phyloP scores from a whole-genome alignment of 345 rosid species.

The sweet orange (Citrus sinensis) region DVS_A1.0 CM039166.1:21434001-21434500 shows the following conservation, averaged over 20 bases:
- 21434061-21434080: constrained; percentile 63
- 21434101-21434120: constrained; percentile 87
- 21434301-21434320: background rate
- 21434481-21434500: background rate
- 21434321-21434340: background rate
- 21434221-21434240: background rate
- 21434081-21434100: constrained; percentile 65
- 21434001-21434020: constrained; percentile 72
- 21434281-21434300: background rate
- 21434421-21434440: background rate
- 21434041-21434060: constrained; percentile 51
- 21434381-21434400: background rate
- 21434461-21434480: background rate
- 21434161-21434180: background rate
- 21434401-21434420: background rate
- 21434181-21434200: background rate
- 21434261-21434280: background rate
- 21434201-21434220: background rate
- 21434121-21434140: constrained; percentile 53
- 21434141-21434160: background rate
- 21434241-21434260: background rate
- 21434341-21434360: background rate
- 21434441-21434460: background rate
- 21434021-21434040: constrained; percentile 75
- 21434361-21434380: background rate